Evolutionary conservation across 1,139 yeast species (phyloP).

Genomic region (Suhomyces guaymorum): DNA sequence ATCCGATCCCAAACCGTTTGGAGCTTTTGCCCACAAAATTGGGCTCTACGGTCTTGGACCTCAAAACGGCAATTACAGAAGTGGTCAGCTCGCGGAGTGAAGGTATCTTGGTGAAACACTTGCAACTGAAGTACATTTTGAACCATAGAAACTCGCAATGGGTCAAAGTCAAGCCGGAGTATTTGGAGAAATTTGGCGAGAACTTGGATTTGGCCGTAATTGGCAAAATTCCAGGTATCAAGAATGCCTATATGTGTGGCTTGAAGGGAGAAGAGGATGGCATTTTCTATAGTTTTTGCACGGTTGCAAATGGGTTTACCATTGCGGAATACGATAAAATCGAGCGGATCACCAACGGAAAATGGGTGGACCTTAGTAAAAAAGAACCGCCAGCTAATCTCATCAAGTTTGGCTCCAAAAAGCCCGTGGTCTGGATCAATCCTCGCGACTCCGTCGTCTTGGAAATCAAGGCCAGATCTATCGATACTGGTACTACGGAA

Average conservation of each 20-base stretch:
- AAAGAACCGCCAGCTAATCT: conserved; percentile 44
- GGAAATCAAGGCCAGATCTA: conserved; percentile 82
- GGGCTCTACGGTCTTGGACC: conserved; percentile 50
- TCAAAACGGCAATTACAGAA: conserved; percentile 54
- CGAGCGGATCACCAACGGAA: conserved; percentile 54
- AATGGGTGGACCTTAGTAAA: conserved; percentile 54
- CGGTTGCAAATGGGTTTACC: conserved; percentile 84
- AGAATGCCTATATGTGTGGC: conserved; percentile 78
- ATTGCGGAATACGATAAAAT: conserved; percentile 61
- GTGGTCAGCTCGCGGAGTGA: conserved; percentile 71
- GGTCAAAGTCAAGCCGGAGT: conserved; percentile 91
- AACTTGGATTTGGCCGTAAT: conserved; percentile 77
- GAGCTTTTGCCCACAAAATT: conserved; percentile 54
- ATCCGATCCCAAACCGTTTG: conserved; percentile 51
- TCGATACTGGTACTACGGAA: conserved; percentile 52
- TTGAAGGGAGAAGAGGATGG: conserved; percentile 37
- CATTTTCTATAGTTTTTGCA: conserved; percentile 61
- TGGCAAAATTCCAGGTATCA: conserved; percentile 74
- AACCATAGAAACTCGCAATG: conserved; percentile 64
- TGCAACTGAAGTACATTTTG: conserved; percentile 57
- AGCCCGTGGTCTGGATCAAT: conserved; percentile 76
- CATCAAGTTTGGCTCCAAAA: conserved; percentile 58
- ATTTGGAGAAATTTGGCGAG: conserved; percentile 82
- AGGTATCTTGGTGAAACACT: conserved; percentile 78
- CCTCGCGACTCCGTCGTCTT: conserved; percentile 77